Conservation (phyloP, 495 filamentous ascomycete genomes). For the Halenospora varia region DNA sequence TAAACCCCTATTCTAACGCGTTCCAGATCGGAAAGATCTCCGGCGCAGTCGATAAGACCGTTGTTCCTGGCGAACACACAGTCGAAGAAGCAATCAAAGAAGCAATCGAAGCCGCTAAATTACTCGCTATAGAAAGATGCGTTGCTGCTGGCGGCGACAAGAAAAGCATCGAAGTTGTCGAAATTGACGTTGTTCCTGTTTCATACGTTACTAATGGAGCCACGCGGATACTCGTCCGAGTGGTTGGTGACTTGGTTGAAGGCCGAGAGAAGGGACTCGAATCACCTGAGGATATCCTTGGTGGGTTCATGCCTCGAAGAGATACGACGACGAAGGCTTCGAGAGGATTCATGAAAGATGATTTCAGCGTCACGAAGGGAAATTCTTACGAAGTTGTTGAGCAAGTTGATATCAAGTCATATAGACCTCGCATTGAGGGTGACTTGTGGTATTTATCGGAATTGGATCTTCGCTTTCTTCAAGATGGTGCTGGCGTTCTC, state of each 20-base stretch:
- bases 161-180: constrained; percentile 28
- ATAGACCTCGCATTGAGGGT: constrained; percentile 44
- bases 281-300: not conserved
- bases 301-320: constrained; percentile 59
- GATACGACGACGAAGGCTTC: constrained; percentile 95
- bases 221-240: constrained; percentile 29
- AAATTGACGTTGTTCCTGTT: constrained; percentile 33
- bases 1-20: not conserved
- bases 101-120: constrained; percentile 31
- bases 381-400: constrained; percentile 18
- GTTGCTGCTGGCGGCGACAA: constrained; percentile 30
- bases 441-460: constrained; percentile 52
- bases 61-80: too few species aligned
- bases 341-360: constrained; percentile 68
- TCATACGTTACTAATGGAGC: constrained; percentile 36
- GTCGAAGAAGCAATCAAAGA: constrained; percentile 16
- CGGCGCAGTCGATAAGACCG: constrained; percentile 20
- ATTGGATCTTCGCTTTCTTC: constrained; percentile 54
- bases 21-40: constrained; percentile 22
- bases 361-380: constrained; percentile 34
- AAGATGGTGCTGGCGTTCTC: constrained; percentile 56
- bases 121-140: constrained; percentile 28
- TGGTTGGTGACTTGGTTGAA: constrained; percentile 28
- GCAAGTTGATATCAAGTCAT: constrained; percentile 40
- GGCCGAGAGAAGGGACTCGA: constrained; percentile 10